Conservation (phyloP, 1,139 yeast species). For the Saccharomyces hybrid region DNA sequence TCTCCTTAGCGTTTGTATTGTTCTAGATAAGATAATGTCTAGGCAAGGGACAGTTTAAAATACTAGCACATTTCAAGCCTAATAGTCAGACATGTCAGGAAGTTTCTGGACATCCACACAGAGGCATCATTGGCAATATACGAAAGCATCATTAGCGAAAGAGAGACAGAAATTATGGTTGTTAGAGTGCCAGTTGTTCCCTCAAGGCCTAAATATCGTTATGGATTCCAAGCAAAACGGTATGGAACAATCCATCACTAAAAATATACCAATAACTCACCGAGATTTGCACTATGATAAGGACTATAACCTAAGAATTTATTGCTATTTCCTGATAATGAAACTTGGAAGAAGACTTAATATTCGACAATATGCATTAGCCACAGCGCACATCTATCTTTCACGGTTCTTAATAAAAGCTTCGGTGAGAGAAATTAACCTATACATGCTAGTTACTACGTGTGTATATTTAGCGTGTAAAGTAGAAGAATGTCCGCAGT, state of each 20-base stretch:
- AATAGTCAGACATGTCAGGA: slow-evolving; percentile 41
- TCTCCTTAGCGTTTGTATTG: not conserved
- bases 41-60: not conserved
- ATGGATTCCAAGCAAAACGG: slow-evolving; percentile 24
- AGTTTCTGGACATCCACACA: slow-evolving; percentile 66
- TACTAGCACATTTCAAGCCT: not conserved
- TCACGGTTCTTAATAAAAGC: slow-evolving; percentile 67
- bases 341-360: slow-evolving; percentile 71
- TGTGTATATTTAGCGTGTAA: slow-evolving; percentile 87
- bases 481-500: slow-evolving; percentile 92
- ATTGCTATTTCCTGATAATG: slow-evolving; percentile 59
- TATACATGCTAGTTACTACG: slow-evolving; percentile 73
- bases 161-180: slow-evolving; percentile 35
- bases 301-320: slow-evolving; percentile 51
- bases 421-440: slow-evolving; percentile 71
- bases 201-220: slow-evolving; percentile 28
- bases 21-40: not conserved
- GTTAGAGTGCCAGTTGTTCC: slow-evolving; percentile 32
- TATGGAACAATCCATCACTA: slow-evolving; percentile 24
- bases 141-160: slow-evolving; percentile 39
- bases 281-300: slow-evolving; percentile 45
- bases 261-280: slow-evolving; percentile 36
- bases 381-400: slow-evolving; percentile 82
- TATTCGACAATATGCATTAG: slow-evolving; percentile 72
- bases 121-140: slow-evolving; percentile 52